A percentile compares a stretch with the other conserved stretches of the same genome.
These are phyloP conservation scores for Daedaleopsis sinensis DNA, from an alignment of 768 basidiomycete genomes.

Conservation along the genomic window DNA sequence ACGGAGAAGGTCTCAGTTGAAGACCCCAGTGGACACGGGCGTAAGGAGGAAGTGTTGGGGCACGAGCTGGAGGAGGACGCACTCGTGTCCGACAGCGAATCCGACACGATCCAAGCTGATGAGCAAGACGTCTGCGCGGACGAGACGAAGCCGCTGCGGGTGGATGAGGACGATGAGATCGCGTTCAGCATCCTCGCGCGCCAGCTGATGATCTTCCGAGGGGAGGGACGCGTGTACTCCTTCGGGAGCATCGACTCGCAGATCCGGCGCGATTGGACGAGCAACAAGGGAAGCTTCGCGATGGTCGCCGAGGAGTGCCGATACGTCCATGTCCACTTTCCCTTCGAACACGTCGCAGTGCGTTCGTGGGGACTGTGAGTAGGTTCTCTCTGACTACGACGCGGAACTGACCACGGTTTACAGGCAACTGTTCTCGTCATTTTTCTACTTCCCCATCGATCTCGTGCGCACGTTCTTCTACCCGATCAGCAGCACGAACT, in stretches of 20 bases:
- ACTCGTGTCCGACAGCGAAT: background rate
- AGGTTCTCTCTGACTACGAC: background rate
- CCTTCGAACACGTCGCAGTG: slow-evolving; percentile 20
- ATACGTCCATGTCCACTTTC: slow-evolving; percentile 39
- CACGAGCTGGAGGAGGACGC: background rate
- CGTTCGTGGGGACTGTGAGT: slow-evolving; percentile 20
- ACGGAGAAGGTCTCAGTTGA: slow-evolving; percentile 5
- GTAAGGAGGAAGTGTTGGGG: background rate
- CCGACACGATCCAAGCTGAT: slow-evolving; percentile 2
- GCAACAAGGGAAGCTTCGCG: slow-evolving; percentile 42
- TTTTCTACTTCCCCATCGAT: slow-evolving; percentile 35
- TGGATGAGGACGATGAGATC: slow-evolving; percentile 34
- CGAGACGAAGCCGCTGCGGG: slow-evolving; percentile 4
- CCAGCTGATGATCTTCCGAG: slow-evolving; percentile 42
- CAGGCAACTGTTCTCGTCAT: slow-evolving; percentile 27
- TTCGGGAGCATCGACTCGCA: slow-evolving; percentile 43
- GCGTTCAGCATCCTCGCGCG: slow-evolving; percentile 33
- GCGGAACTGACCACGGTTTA: background rate
- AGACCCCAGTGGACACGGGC: background rate
- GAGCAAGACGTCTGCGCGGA: background rate
- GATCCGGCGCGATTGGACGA: slow-evolving; percentile 41
- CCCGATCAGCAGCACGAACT: slow-evolving; percentile 37
- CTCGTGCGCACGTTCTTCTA: slow-evolving; percentile 31
- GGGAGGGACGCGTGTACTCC: slow-evolving; percentile 40
- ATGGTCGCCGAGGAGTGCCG: slow-evolving; percentile 40